A percentile compares a stretch with the other conserved stretches of the same genome.
Evolutionary conservation across 179 eudicot species (phyloP).

Genomic region (Amaranthus tricolor): DNA sequence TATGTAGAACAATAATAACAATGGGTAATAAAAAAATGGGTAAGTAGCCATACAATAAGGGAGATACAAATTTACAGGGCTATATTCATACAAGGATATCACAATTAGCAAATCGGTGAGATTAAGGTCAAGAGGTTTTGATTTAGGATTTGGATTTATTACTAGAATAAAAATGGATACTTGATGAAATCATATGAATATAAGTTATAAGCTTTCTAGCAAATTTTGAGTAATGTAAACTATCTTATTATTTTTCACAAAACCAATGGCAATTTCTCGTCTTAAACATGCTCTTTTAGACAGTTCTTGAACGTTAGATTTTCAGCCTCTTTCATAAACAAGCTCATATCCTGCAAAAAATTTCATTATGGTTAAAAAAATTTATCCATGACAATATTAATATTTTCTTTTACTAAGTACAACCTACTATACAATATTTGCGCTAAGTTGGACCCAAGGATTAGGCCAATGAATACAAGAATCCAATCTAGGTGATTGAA

Average conservation of each 20-base stretch:
- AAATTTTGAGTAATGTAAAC: conserved; percentile 1
- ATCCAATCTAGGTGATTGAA: neutral
- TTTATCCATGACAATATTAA: too few species aligned
- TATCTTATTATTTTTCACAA: conserved; percentile 60
- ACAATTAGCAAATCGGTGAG: conserved; percentile 72
- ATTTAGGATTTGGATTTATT: conserved; percentile 75
- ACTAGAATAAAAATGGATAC: conserved; percentile 43
- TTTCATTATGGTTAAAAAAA: conserved; percentile 2
- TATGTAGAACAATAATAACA: neutral
- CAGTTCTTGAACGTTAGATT: conserved; percentile 67
- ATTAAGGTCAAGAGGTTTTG: conserved; percentile 66
- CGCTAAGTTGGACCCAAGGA: too few species aligned
- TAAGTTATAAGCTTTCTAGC: neutral
- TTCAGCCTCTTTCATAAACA: conserved; percentile 73
- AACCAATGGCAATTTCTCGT: conserved; percentile 83
- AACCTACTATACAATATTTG: neutral
- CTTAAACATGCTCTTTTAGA: conserved; percentile 70
- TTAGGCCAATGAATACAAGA: too few species aligned
- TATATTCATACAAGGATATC: conserved; percentile 82
- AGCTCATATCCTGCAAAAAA: conserved; percentile 54
- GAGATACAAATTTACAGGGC: conserved; percentile 18
- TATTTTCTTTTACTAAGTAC: neutral
- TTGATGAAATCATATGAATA: neutral
- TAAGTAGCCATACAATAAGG: neutral
- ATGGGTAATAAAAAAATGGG: too few species aligned